Evolutionary conservation across 306 rosid genomes (phyloP), one percentile per base, ranked within the genome.

Genomic region (Lagenaria siceraria): DNA sequence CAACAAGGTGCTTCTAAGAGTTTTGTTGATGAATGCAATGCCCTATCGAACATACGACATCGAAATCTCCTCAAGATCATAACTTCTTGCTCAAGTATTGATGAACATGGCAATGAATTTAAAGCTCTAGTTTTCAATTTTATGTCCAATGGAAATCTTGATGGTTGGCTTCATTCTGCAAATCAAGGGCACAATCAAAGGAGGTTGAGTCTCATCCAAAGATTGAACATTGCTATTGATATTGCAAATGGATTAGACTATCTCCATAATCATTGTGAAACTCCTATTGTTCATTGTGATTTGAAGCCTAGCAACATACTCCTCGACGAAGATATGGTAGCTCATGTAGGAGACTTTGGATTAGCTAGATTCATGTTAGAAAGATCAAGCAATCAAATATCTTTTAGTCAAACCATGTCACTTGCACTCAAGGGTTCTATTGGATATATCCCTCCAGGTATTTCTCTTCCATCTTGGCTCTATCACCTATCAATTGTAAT

Each of bases 41-140:
- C 79, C 19, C 36, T 85, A 2, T 74, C 84, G 75, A 53, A 29
- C 53, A 81, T 70, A 31, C 76, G 84, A 35, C 88, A 87, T 59
- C 76, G 80, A 0, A 87, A 87, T 78, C 90, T 85, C 74, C 84
- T 85, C 1, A 83, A 85, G 87, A 81, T 83, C 74, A 42, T 83
- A 31, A 83, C 84, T 21, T 74, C 74, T 12, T 78, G 84, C 78
- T 84, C 83, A 8, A 82, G 86, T 43, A 29, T 68, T 29, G 83
- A 80, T 55, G 75, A 21, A 54, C 43, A 79, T 6, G 87, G 84
- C 10, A 75, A 83, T 62, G 87, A 82, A 6, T 87, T 84, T 69
- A 87, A 82, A 78, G 81, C 84, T 71, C 5, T 84, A n/a, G 84
- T 84, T 21, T 82, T 80, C 15, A 53, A 87, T 49, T 84, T 63